Percentiles rank a stretch among this genome's conserved stretches.
These are phyloP conservation scores for Rubia yunnanensis DNA, from an alignment of 257 asterid genomes.

Conservation along the genomic window DNA sequence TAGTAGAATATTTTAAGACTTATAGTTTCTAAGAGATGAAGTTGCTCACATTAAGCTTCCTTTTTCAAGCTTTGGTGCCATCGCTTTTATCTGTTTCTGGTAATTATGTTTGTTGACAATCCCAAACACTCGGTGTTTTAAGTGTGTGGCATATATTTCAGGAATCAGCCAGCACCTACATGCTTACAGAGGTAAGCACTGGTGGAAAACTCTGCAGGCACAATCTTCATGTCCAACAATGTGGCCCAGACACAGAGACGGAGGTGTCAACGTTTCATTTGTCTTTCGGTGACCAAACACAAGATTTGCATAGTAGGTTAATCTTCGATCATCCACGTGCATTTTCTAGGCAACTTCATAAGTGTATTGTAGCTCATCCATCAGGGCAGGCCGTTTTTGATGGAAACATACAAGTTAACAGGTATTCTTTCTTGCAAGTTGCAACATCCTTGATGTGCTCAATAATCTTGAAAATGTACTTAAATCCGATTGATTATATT, in stretches of 20 bases:
- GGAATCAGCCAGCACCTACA: conserved; percentile 60
- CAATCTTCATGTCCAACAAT: conserved; percentile 78
- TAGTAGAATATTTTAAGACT: background rate
- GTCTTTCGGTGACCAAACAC: conserved; percentile 64
- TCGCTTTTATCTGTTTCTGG: background rate
- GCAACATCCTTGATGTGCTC: background rate
- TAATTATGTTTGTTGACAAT: background rate
- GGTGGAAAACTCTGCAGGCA: conserved; percentile 93
- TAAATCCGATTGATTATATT: background rate
- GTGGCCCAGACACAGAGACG: conserved; percentile 70
- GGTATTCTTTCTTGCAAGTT: conserved; percentile 37
- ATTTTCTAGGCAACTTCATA: conserved; percentile 74
- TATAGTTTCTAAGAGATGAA: background rate
- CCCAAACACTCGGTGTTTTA: background rate
- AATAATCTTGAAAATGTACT: background rate
- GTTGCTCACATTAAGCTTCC: background rate
- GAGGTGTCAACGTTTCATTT: conserved; percentile 81
- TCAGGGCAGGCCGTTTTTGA: conserved; percentile 83
- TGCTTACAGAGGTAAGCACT: conserved; percentile 72
- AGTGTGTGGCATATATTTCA: conserved; percentile 17
- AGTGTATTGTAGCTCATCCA: conserved; percentile 92
- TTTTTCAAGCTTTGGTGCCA: background rate
- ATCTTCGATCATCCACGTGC: conserved; percentile 89
- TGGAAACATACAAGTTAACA: conserved; percentile 86
- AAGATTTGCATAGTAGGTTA: conserved; percentile 78